These are phyloP conservation scores for Quillaja saponaria DNA, from an alignment of 306 rosid species.

Conservation along the genomic window DNA sequence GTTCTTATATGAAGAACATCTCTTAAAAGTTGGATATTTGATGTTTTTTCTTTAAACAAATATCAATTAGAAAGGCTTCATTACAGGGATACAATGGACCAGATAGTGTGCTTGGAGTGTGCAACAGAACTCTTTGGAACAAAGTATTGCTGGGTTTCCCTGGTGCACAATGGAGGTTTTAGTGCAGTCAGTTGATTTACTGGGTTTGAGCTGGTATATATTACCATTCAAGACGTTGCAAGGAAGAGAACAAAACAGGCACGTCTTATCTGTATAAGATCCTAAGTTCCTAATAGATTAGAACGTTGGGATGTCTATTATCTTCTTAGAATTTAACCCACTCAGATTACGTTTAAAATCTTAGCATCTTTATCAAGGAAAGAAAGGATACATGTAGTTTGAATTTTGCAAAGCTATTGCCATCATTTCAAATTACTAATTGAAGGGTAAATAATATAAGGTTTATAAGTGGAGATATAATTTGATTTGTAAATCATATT, in stretches of 20 bases:
- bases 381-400: neutral
- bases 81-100: constrained; percentile 52
- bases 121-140: constrained; percentile 29
- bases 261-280: constrained; percentile 15
- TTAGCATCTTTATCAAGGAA: constrained; percentile 9
- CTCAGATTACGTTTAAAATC: constrained; percentile 14
- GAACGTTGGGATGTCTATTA: neutral
- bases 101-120: constrained; percentile 56
- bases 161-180: constrained; percentile 47
- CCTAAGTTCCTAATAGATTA: neutral
- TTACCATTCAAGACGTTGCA: constrained; percentile 42
- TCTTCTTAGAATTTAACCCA: constrained; percentile 33
- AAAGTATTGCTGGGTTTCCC: constrained; percentile 27
- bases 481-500: too few relatives aligned
- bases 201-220: constrained; percentile 40
- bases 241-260: constrained; percentile 36
- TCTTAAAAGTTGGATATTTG: too few relatives aligned
- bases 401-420: too few relatives aligned
- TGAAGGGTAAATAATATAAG: too few relatives aligned
- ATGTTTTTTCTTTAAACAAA: too few relatives aligned
- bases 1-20: constrained; percentile 22
- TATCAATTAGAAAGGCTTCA: constrained; percentile 29
- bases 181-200: constrained; percentile 34
- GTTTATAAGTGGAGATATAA: too few relatives aligned
- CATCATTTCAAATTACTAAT: too few relatives aligned